Percentiles rank a stretch among this genome's conserved stretches.
These are phyloP conservation scores for Talaromyces funiculosus DNA, from an alignment of 2,329 filamentous ascomycete genomes.

Conservation along the genomic window DNA sequence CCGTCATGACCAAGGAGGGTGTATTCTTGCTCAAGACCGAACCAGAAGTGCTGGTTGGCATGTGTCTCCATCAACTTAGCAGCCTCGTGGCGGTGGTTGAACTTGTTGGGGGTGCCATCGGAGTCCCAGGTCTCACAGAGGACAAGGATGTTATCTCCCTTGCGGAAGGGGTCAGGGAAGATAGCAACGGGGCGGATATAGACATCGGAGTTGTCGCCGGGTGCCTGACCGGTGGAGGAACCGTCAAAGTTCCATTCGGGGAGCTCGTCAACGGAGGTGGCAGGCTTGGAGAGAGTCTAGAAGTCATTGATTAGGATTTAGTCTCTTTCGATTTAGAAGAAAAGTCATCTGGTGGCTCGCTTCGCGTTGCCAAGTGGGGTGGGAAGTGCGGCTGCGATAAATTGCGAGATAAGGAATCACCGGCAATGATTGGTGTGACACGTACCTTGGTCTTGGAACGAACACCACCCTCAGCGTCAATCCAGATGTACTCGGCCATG, in stretches of 20 bases:
- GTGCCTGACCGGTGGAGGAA: constrained; percentile 86
- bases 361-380: constrained; percentile 3
- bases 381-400: neutral
- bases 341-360: neutral
- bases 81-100: constrained; percentile 93
- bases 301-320: neutral
- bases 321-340: neutral
- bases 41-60: constrained; percentile 82
- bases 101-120: constrained; percentile 95
- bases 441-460: constrained; percentile 96
- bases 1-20: constrained; percentile 80
- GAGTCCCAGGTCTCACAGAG: constrained; percentile 91
- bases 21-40: constrained; percentile 97
- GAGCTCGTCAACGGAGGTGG: constrained; percentile 57
- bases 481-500: constrained; percentile 97
- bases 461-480: constrained; percentile 73
- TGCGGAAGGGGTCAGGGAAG: constrained; percentile 88
- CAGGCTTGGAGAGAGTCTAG: constrained; percentile 60
- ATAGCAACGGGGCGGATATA: constrained; percentile 87
- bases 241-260: constrained; percentile 81
- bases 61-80: constrained; percentile 85
- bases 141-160: constrained; percentile 85
- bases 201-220: constrained; percentile 93
- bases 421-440: constrained; percentile 20
- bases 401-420: constrained; percentile 9